Conservation (phyloP, 2,329 filamentous ascomycete genomes). For the Sphaerulina musiva region DNA sequence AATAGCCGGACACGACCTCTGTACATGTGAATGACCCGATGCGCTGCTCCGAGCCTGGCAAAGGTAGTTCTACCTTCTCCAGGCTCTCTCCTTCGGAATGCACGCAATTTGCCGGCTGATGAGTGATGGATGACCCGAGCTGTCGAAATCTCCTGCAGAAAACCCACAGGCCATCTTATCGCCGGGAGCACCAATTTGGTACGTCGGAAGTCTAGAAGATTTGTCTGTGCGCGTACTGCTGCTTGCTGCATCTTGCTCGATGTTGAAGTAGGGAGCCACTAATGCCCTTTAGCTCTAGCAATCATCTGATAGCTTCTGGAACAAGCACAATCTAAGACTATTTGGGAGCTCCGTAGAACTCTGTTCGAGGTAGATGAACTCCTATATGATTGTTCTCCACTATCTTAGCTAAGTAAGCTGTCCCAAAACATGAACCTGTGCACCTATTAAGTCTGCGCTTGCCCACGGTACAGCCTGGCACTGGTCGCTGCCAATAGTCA, state of each 20-base stretch:
- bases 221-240: not conserved
- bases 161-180: conserved; percentile 6
- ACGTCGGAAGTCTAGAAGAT: conserved; percentile 4
- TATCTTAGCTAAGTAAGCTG: conserved; percentile 2
- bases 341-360: not conserved
- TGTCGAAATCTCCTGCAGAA: conserved; percentile 4
- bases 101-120: not conserved
- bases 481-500: conserved; percentile 1
- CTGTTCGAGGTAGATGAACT: conserved; percentile 8
- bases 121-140: not conserved
- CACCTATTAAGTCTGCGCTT: conserved; percentile 9
- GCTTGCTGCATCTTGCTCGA: not conserved
- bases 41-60: too few relatives aligned
- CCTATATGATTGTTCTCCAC: conserved; percentile 10
- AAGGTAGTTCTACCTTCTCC: too few relatives aligned
- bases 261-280: not conserved
- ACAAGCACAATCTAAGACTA: not conserved
- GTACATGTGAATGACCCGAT: too few relatives aligned
- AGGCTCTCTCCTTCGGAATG: not conserved
- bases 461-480: conserved; percentile 1
- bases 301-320: not conserved
- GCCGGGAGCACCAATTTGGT: conserved; percentile 3
- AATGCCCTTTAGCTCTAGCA: conserved; percentile 5
- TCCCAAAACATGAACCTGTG: conserved; percentile 15
- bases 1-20: too few relatives aligned